These are phyloP conservation scores for Tricholoma matsutake DNA, from an alignment of 768 basidiomycete genomes.

Conservation along the genomic window DNA sequence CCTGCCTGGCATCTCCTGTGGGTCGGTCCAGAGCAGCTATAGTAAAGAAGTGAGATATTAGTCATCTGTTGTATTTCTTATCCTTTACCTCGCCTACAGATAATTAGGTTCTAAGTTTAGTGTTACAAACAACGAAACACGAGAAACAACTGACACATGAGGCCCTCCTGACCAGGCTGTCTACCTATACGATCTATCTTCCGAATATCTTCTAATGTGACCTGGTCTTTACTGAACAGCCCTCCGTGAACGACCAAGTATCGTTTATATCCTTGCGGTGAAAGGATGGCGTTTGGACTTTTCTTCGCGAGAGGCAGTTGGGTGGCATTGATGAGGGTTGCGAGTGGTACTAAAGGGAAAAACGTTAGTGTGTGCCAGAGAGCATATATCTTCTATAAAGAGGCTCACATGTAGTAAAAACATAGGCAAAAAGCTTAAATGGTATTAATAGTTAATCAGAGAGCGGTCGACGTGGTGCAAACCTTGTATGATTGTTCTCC, in stretches of 20 bases:
- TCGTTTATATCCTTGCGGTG: conserved; percentile 77
- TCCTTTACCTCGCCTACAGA: conserved; percentile 58
- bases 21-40: conserved; percentile 94
- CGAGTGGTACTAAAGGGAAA: conserved; percentile 71
- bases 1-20: conserved; percentile 82
- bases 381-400: conserved; percentile 1
- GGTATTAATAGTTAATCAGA: not conserved
- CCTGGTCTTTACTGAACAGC: conserved; percentile 90
- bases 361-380: not conserved
- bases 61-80: not conserved
- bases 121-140: conserved; percentile 3
- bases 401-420: conserved; percentile 81
- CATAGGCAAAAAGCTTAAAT: conserved; percentile 81
- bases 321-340: conserved; percentile 79
- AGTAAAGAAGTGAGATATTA: not conserved
- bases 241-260: conserved; percentile 97
- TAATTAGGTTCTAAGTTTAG: conserved; percentile 9
- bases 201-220: conserved; percentile 91
- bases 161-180: conserved; percentile 91
- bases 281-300: conserved; percentile 61
- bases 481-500: conserved; percentile 95
- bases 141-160: conserved; percentile 74
- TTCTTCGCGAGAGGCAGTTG: conserved; percentile 46
- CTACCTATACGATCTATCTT: conserved; percentile 83
- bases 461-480: not conserved